Evolutionary conservation across 768 basidiomycete species (phyloP).

Genomic region (Lenzites betulinus): DNA sequence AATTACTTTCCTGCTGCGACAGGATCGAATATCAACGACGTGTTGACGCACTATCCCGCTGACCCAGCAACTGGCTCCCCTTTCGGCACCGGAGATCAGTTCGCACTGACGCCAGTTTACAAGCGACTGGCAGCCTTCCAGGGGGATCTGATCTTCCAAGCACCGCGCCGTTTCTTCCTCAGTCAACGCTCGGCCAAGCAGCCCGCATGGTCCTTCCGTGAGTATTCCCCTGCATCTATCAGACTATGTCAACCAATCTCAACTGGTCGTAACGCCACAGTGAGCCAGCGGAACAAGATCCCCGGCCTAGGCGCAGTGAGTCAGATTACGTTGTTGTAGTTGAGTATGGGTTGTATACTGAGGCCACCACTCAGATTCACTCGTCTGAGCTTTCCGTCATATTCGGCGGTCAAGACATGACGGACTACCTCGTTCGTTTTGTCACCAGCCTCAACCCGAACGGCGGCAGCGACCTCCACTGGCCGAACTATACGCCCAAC

Average conservation of each 20-base stretch:
- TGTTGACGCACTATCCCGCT: conserved; percentile 26
- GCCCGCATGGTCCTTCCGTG: conserved; percentile 22
- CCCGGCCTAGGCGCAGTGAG: conserved; percentile 16
- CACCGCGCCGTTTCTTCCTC: conserved; percentile 30
- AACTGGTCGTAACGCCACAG: not conserved
- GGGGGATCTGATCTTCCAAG: conserved; percentile 33
- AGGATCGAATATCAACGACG: conserved; percentile 13
- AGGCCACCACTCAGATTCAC: conserved; percentile 38
- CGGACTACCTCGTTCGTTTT: conserved; percentile 49
- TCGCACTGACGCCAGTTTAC: conserved; percentile 45
- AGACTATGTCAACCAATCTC: not conserved
- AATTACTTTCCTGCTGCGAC: conserved; percentile 30
- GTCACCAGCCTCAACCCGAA: conserved; percentile 46
- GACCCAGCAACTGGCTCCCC: conserved; percentile 51
- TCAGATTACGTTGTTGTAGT: not conserved
- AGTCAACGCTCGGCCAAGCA: conserved; percentile 21
- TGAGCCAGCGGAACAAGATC: conserved; percentile 18
- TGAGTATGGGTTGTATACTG: too few relatives aligned
- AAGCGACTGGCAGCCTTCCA: conserved; percentile 33
- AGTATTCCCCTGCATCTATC: conserved; percentile 15
- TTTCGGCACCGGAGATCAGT: conserved; percentile 47
- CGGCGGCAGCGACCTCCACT: conserved; percentile 35
- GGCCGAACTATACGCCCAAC: conserved; percentile 45
- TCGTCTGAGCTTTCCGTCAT: conserved; percentile 44
- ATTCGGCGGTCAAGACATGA: conserved; percentile 45